These are phyloP conservation scores for Chimonanthus praecox DNA, from an alignment of 164 flowering plant genomes.

Conservation along the genomic window DNA sequence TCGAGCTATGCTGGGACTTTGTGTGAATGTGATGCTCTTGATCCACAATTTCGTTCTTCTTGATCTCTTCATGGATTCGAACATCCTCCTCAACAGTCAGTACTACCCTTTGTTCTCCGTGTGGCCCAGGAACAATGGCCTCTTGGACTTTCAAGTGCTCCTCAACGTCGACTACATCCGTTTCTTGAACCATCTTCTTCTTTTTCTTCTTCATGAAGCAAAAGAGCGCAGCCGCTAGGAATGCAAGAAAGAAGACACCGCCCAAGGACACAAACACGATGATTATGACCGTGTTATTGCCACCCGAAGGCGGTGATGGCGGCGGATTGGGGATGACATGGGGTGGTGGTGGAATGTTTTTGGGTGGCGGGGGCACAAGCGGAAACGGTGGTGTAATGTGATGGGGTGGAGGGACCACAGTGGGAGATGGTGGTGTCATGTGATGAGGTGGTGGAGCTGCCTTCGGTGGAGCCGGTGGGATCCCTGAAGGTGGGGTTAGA, in stretches of 20 bases:
- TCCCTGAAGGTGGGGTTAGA: too few relatives aligned
- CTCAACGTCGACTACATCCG: conserved; percentile 37
- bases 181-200: conserved; percentile 38
- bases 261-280: conserved; percentile 57
- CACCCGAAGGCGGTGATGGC: conserved; percentile 27
- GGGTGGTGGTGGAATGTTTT: conserved; percentile 23
- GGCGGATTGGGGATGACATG: conserved; percentile 24
- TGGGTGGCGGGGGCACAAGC: conserved; percentile 8
- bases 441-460: background rate
- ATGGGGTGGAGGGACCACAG: background rate
- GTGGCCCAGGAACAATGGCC: conserved; percentile 47
- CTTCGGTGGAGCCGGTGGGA: conserved; percentile 19
- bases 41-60: conserved; percentile 7
- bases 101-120: conserved; percentile 38
- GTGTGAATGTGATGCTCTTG: background rate
- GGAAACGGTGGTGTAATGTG: background rate
- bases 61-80: conserved; percentile 38
- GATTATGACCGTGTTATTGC: conserved; percentile 34
- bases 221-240: conserved; percentile 46
- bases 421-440: too few relatives aligned
- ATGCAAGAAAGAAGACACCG: conserved; percentile 58
- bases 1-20: background rate
- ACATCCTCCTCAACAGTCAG: conserved; percentile 42
- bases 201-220: conserved; percentile 45
- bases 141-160: conserved; percentile 63